phyloP scores from a whole-genome alignment of 202 grass and related monocot genomes.

The Elaeis oleifera region DNA sequence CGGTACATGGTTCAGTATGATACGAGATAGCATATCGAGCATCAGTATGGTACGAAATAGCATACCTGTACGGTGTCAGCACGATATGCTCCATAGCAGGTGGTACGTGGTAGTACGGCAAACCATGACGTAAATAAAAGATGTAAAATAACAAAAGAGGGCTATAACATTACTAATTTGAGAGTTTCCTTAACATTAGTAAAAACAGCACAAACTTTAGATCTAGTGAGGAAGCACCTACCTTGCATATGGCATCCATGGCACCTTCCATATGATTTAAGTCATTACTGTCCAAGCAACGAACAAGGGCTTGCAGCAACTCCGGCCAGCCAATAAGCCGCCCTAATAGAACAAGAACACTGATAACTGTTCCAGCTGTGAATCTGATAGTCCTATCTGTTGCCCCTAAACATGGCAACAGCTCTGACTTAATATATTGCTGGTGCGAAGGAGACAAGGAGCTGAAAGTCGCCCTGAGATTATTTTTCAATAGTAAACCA shows the following conservation, averaged over 20 bases:
- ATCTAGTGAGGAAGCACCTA: conserved; percentile 14
- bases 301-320: conserved; percentile 69
- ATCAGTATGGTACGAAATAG: no score
- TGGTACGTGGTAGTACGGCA: no score
- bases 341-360: conserved; percentile 79
- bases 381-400: conserved; percentile 68
- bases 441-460: conserved; percentile 53
- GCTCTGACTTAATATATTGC: conserved; percentile 73
- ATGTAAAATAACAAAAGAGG: no score
- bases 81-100: no score
- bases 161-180: no score
- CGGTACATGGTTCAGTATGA: no score
- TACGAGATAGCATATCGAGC: no score
- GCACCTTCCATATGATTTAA: conserved; percentile 97
- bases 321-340: conserved; percentile 79
- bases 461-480: conserved; percentile 49
- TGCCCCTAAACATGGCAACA: conserved; percentile 80
- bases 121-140: no score
- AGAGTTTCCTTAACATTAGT: no score
- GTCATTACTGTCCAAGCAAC: conserved; percentile 81
- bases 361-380: conserved; percentile 87
- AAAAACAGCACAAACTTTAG: no score
- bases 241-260: conserved; percentile 98
- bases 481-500: conserved; percentile 88
- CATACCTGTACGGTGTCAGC: no score